phyloP scores from a whole-genome alignment of 352 stramenopile species.

The Phytopythium helicoides region DNA sequence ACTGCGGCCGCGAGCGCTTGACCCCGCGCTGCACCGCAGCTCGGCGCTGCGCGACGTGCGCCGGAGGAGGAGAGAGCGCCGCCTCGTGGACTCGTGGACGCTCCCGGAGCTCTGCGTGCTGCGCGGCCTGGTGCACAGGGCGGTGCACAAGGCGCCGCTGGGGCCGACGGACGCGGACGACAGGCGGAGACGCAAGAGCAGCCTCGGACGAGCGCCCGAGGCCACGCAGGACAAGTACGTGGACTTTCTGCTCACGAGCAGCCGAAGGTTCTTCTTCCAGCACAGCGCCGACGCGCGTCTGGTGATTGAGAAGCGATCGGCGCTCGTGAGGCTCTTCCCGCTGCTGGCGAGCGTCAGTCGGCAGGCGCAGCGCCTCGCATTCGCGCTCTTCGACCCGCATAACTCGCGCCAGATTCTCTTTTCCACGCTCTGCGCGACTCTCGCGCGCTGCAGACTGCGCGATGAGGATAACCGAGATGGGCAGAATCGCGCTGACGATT shows the following conservation, averaged over 20 bases:
- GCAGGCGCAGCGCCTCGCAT: constrained; percentile 34
- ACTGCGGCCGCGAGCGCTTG: constrained; percentile 4
- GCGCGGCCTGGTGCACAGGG: constrained; percentile 46
- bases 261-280: constrained; percentile 42
- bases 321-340: constrained; percentile 62
- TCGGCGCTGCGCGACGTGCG: constrained; percentile 10
- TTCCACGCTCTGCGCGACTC: constrained; percentile 57
- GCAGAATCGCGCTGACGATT: background rate
- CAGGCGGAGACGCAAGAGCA: constrained; percentile 8
- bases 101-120: constrained; percentile 59
- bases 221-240: constrained; percentile 20
- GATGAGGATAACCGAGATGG: background rate
- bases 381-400: constrained; percentile 48
- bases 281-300: constrained; percentile 40
- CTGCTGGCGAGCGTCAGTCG: constrained; percentile 28
- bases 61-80: constrained; percentile 18
- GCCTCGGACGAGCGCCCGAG: constrained; percentile 10
- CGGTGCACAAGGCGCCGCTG: constrained; percentile 27
- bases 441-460: constrained; percentile 32
- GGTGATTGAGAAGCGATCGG: constrained; percentile 29
- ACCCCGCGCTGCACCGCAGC: background rate
- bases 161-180: background rate
- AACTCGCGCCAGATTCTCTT: constrained; percentile 50
- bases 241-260: constrained; percentile 24
- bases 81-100: constrained; percentile 49